Evolutionary conservation across 257 asterid species (phyloP).

Genomic region (Apocynum venetum): DNA sequence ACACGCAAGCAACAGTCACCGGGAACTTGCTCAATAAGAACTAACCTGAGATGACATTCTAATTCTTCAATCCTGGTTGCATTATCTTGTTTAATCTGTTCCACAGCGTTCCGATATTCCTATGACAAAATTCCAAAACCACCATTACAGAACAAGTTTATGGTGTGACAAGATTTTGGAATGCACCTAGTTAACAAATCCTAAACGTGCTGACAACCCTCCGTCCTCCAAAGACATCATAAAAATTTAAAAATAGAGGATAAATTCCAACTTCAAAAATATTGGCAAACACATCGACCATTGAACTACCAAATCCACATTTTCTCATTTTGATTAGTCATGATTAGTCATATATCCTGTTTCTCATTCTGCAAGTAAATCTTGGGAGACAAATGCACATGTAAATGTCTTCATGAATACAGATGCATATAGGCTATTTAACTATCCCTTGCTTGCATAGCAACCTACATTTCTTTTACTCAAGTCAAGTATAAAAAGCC

Average conservation of each 20-base stretch:
- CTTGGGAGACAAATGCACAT: too few relatives aligned
- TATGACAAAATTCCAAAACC: slow-evolving; percentile 5
- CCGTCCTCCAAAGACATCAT: background rate
- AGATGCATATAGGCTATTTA: background rate
- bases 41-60: slow-evolving; percentile 34
- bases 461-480: too few relatives aligned
- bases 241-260: background rate
- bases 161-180: background rate
- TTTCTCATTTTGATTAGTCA: background rate
- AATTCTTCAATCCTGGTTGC: slow-evolving; percentile 22
- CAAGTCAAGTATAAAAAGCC: background rate
- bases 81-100: slow-evolving; percentile 27
- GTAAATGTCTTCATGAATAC: background rate
- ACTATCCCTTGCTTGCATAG: too few relatives aligned
- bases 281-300: background rate
- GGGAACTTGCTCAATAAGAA: background rate
- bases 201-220: background rate
- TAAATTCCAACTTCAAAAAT: too few relatives aligned
- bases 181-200: background rate
- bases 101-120: slow-evolving; percentile 26
- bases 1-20: background rate
- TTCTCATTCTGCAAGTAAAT: too few relatives aligned
- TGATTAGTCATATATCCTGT: background rate
- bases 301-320: background rate
- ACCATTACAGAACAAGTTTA: background rate